These are phyloP conservation scores for Magnolia changhungtana DNA, from an alignment of 164 flowering plant species.

Conservation along the genomic window DNA sequence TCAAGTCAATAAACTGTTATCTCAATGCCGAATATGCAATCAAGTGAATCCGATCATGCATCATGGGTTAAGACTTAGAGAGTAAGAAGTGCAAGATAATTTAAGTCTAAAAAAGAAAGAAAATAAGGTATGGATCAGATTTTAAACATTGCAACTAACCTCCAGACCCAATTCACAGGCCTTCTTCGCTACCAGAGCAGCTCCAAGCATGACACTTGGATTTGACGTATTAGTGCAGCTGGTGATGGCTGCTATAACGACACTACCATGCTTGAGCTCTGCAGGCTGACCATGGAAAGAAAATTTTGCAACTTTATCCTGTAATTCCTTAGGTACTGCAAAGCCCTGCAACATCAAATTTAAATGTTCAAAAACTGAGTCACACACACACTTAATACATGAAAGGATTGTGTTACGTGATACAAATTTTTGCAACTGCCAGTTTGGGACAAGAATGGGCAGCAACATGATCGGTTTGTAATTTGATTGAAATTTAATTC, in stretches of 20 bases:
- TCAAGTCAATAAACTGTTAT: neutral
- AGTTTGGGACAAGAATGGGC: neutral
- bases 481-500: neutral
- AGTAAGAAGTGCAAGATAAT: neutral
- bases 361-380: neutral
- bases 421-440: neutral
- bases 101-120: neutral
- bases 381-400: neutral
- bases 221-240: constrained; percentile 93
- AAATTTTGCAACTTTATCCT: constrained; percentile 64
- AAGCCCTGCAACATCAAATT: constrained; percentile 53
- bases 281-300: constrained; percentile 64
- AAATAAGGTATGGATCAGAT: neutral
- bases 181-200: constrained; percentile 86
- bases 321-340: constrained; percentile 74
- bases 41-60: neutral
- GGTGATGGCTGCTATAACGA: constrained; percentile 89
- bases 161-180: constrained; percentile 80
- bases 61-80: neutral
- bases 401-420: neutral
- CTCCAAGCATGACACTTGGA: constrained; percentile 93
- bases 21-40: neutral
- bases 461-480: neutral
- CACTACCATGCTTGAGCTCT: constrained; percentile 79
- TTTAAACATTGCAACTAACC: constrained; percentile 36